phyloP scores from a whole-genome alignment of 2,329 filamentous ascomycete genomes.

The Fusarium cyanostomum region DNA sequence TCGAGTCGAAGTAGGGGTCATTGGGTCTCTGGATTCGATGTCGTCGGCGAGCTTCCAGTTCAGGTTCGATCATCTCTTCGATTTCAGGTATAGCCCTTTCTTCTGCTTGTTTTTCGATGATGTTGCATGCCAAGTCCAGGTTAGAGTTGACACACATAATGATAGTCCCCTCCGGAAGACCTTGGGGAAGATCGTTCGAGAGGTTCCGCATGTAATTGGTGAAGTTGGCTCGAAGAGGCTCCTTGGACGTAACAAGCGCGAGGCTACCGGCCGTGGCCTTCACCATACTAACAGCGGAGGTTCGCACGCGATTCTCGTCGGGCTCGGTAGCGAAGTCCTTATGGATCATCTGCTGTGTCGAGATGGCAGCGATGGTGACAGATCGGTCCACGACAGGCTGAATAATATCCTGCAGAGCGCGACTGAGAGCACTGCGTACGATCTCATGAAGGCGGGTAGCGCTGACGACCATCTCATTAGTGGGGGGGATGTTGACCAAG shows the following conservation, averaged over 20 bases:
- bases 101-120: conserved; percentile 96
- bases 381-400: conserved; percentile 97
- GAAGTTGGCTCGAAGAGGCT: conserved; percentile 94
- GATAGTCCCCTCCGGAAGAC: conserved; percentile 92
- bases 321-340: conserved; percentile 97
- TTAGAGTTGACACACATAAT: conserved; percentile 99
- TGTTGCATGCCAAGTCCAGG: conserved; percentile 88
- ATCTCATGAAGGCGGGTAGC: conserved; percentile 76
- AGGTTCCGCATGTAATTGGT: conserved; percentile 90
- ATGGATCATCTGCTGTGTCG: conserved; percentile 91
- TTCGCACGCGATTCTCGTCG: conserved; percentile 86
- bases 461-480: conserved; percentile 81
- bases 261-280: conserved; percentile 93
- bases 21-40: conserved; percentile 80
- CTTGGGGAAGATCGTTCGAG: conserved; percentile 76
- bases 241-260: conserved; percentile 97
- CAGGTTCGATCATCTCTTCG: conserved; percentile 87
- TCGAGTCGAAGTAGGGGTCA: conserved; percentile 84
- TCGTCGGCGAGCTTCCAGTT: conserved; percentile 79
- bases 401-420: conserved; percentile 95
- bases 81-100: conserved; percentile 94
- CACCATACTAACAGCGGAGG: conserved; percentile 91
- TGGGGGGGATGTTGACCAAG: conserved; percentile 81
- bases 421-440: conserved; percentile 84
- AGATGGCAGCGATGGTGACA: conserved; percentile 97